phyloP scores from a whole-genome alignment of 345 rosid genomes.

The Populus euphratica region DNA sequence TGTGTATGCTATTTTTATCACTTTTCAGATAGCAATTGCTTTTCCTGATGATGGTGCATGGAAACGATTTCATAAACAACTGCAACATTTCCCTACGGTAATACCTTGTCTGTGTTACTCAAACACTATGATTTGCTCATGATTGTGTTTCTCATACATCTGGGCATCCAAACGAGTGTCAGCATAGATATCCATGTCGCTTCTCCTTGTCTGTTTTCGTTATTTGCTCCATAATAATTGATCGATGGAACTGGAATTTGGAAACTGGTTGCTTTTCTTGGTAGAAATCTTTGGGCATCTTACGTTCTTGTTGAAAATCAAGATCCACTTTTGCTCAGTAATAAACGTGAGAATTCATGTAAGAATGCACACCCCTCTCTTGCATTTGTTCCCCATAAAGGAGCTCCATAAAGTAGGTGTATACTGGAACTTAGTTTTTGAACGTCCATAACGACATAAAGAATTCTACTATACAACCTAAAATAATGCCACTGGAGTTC shows the following conservation, averaged over 20 bases:
- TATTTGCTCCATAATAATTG: not conserved
- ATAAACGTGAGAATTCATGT: too few species aligned
- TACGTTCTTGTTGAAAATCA: not conserved
- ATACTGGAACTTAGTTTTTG: too few species aligned
- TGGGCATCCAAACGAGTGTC: not conserved
- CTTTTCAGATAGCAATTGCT: conserved; percentile 83
- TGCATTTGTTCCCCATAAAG: too few species aligned
- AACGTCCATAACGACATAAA: too few species aligned
- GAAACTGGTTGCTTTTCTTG: not conserved
- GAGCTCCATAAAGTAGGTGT: too few species aligned
- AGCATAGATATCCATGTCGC: not conserved
- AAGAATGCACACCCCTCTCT: too few species aligned
- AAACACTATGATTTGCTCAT: conserved; percentile 5
- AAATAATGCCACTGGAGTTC: too few species aligned
- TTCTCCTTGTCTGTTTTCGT: not conserved
- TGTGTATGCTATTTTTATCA: conserved; percentile 11
- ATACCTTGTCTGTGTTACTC: not conserved
- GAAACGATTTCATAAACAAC: conserved; percentile 94
- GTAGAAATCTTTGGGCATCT: not conserved
- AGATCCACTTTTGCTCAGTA: too few species aligned
- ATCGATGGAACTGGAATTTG: not conserved
- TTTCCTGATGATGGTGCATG: conserved; percentile 99
- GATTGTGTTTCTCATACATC: conserved; percentile 1
- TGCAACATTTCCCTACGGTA: conserved; percentile 96
- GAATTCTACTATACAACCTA: too few species aligned